phyloP scores from a whole-genome alignment of 805 yeast genomes.

The Yamadazyma tumulicola region DNA sequence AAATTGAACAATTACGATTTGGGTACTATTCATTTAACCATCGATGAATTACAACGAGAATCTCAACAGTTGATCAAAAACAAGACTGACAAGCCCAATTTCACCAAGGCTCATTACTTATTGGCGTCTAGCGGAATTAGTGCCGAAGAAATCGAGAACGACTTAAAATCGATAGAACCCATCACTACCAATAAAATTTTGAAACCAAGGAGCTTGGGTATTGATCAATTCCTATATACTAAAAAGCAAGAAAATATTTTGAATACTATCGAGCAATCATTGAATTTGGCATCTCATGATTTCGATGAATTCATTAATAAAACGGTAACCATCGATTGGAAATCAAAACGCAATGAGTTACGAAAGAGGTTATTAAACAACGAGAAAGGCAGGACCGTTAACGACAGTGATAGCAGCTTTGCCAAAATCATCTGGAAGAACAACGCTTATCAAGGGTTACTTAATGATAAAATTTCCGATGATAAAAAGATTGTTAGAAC shows the following conservation, averaged over 20 bases:
- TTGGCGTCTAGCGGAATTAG: slow-evolving; percentile 86
- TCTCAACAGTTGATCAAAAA: slow-evolving; percentile 53
- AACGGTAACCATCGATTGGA: slow-evolving; percentile 82
- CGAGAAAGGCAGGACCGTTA: slow-evolving; percentile 1
- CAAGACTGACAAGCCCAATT: slow-evolving; percentile 26
- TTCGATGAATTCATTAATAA: slow-evolving; percentile 75
- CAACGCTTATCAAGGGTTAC: neutral
- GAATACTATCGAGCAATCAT: slow-evolving; percentile 76
- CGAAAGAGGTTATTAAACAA: slow-evolving; percentile 62
- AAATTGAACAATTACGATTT: slow-evolving; percentile 53
- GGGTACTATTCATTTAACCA: slow-evolving; percentile 77
- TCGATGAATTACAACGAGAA: slow-evolving; percentile 71
- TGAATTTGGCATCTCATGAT: slow-evolving; percentile 71
- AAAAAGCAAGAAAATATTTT: slow-evolving; percentile 82
- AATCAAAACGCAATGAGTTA: slow-evolving; percentile 67
- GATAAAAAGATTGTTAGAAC: slow-evolving; percentile 18
- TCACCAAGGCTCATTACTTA: slow-evolving; percentile 79
- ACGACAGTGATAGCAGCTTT: slow-evolving; percentile 1
- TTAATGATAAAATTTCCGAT: neutral
- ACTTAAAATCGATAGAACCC: slow-evolving; percentile 36
- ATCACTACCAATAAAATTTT: slow-evolving; percentile 5
- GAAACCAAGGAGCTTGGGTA: slow-evolving; percentile 22
- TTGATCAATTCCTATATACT: slow-evolving; percentile 60
- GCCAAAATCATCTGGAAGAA: slow-evolving; percentile 1
- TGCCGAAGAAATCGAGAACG: slow-evolving; percentile 75